Conservation (phyloP, 208 protist species). For the Acanthamoeba triangularis region DNA sequence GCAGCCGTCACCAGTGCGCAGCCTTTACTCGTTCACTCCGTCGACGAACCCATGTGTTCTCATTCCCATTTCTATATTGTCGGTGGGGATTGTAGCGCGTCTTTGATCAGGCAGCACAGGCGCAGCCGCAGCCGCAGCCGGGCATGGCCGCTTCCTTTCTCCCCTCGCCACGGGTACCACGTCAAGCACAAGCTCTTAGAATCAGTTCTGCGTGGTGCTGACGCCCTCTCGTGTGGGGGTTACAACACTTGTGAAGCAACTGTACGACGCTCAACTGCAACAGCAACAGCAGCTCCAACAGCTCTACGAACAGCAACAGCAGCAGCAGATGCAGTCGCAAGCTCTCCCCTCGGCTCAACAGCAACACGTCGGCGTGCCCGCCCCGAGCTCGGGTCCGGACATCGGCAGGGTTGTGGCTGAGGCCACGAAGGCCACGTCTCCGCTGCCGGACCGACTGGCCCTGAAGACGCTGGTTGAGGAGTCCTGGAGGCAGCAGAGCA, state of each 20-base stretch:
- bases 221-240: too few relatives aligned
- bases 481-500: constrained; percentile 37
- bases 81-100: background rate
- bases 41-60: background rate
- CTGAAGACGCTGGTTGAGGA: constrained; percentile 36
- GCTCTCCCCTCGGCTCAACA: background rate
- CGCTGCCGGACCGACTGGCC: background rate
- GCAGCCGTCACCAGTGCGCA: background rate
- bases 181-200: too few relatives aligned
- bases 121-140: background rate
- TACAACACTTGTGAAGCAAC: too few relatives aligned
- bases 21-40: background rate
- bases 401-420: background rate
- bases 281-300: background rate
- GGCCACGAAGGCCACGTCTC: constrained; percentile 25
- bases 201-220: too few relatives aligned
- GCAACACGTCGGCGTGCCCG: background rate
- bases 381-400: background rate
- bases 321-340: background rate
- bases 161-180: background rate
- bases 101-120: background rate
- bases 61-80: background rate
- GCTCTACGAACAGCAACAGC: background rate
- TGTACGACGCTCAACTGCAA: background rate
- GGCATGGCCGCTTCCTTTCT: background rate